Conservation (phyloP, 1,284 basidiomycete species). For the Cryptococcus jaspeensis region DNA sequence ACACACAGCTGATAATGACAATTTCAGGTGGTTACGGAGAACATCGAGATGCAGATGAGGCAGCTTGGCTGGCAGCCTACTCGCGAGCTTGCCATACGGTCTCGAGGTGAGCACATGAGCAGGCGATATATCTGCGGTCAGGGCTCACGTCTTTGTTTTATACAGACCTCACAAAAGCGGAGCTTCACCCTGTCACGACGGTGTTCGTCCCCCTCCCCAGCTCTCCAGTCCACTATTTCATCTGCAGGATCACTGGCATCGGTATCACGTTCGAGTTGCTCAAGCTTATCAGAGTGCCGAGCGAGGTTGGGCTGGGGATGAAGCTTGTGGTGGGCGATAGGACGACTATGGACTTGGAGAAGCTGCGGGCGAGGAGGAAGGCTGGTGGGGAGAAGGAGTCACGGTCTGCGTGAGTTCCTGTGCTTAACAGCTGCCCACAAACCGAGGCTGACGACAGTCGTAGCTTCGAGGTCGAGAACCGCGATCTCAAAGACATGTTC, state of each 20-base stretch:
- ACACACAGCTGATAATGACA: conserved; percentile 35
- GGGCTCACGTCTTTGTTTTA: neutral
- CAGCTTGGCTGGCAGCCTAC: conserved; percentile 38
- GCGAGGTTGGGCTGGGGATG: conserved; percentile 31
- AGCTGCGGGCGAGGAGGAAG: conserved; percentile 22
- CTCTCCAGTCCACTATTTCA: conserved; percentile 38
- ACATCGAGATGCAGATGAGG: conserved; percentile 40
- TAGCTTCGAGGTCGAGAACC: conserved; percentile 37
- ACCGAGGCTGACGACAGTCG: neutral
- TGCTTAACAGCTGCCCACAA: neutral
- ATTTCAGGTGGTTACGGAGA: conserved; percentile 40
- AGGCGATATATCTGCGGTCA: neutral
- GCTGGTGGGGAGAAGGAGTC: neutral
- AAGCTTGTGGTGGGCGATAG: conserved; percentile 38
- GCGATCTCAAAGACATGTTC: conserved; percentile 42
- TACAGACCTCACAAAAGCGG: conserved; percentile 38
- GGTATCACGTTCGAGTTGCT: conserved; percentile 43
- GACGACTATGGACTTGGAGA: conserved; percentile 27
- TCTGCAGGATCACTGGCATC: conserved; percentile 29
- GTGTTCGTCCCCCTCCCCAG: conserved; percentile 43
- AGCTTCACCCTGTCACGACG: conserved; percentile 38
- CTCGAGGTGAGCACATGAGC: conserved; percentile 19
- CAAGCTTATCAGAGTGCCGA: conserved; percentile 32
- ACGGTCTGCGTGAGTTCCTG: neutral
- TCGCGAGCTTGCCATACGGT: conserved; percentile 36